These are phyloP conservation scores for Claviceps cyperi DNA, from an alignment of 2,329 filamentous ascomycete species.

Conservation along the genomic window DNA sequence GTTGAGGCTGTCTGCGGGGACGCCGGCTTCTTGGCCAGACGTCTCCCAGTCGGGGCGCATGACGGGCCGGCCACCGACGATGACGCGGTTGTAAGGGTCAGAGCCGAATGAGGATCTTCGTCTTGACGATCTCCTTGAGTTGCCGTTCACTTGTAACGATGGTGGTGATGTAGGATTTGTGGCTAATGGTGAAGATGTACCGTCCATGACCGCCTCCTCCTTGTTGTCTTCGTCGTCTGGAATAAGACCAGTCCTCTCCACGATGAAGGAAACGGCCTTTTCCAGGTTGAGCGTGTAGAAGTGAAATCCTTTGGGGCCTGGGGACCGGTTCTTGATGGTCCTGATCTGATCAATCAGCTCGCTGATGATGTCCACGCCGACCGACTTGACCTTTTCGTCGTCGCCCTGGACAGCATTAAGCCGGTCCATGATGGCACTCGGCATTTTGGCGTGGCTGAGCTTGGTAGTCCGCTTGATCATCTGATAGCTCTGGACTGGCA, in stretches of 20 bases:
- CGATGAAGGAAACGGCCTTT: constrained; percentile 85
- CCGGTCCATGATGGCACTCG: constrained; percentile 52
- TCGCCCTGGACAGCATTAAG: constrained; percentile 62
- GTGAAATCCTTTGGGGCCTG: constrained; percentile 67
- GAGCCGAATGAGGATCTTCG: constrained; percentile 70
- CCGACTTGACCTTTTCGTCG: constrained; percentile 66
- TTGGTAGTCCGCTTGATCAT: constrained; percentile 91
- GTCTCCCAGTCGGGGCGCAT: constrained; percentile 54
- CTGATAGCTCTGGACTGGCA: constrained; percentile 96
- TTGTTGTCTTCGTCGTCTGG: constrained; percentile 39
- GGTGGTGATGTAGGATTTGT: constrained; percentile 13
- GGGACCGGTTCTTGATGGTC: constrained; percentile 40
- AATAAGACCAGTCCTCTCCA: constrained; percentile 77
- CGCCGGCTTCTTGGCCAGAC: constrained; percentile 59
- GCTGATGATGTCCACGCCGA: constrained; percentile 68
- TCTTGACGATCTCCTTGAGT: constrained; percentile 29
- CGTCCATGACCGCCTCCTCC: constrained; percentile 36
- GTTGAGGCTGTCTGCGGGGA: constrained; percentile 61
- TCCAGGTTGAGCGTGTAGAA: constrained; percentile 96
- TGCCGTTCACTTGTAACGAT: constrained; percentile 34
- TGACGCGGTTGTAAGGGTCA: constrained; percentile 74
- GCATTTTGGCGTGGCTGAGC: constrained; percentile 77
- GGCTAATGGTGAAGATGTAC: constrained; percentile 10
- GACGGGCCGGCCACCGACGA: constrained; percentile 51
- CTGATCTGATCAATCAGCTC: constrained; percentile 74